phyloP scores from a whole-genome alignment of 345 rosid genomes.

The Euphorbia pulcherrima region DNA sequence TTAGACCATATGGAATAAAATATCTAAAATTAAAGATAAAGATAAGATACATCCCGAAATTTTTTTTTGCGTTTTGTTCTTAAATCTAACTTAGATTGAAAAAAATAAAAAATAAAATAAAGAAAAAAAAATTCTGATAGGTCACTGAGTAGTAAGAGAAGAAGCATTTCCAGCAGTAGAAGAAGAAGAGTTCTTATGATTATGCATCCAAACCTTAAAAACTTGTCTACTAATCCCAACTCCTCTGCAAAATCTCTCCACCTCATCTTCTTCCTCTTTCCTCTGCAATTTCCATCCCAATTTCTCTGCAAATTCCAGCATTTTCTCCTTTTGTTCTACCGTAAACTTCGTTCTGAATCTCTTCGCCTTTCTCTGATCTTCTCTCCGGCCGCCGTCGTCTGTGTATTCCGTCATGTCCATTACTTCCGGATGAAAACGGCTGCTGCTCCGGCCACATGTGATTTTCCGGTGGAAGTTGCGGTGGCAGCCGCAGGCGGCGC shows the following conservation, averaged over 20 bases:
- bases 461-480: constrained; percentile 86
- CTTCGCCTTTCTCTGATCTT: constrained; percentile 33
- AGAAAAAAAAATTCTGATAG: background rate
- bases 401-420: constrained; percentile 28
- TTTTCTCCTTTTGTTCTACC: constrained; percentile 57
- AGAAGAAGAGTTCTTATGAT: constrained; percentile 47
- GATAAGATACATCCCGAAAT: too few species aligned
- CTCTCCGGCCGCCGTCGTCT: background rate
- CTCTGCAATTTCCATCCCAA: constrained; percentile 58
- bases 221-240: constrained; percentile 53
- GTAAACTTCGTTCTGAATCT: constrained; percentile 61
- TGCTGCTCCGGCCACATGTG: constrained; percentile 21
- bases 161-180: constrained; percentile 45
- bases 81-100: background rate
- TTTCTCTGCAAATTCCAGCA: constrained; percentile 57
- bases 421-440: constrained; percentile 18
- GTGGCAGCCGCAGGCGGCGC: constrained; percentile 94
- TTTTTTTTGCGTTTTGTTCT: too few species aligned
- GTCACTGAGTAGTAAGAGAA: constrained; percentile 47
- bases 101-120: too few species aligned
- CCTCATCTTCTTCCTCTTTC: constrained; percentile 52
- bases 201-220: constrained; percentile 77
- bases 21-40: too few species aligned
- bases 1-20: too few species aligned
- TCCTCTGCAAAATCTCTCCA: constrained; percentile 52